Base-by-base conservation (phyloP, 2,329 filamentous ascomycete genomes). In the Pseudogymnoascus sp. region DNA sequence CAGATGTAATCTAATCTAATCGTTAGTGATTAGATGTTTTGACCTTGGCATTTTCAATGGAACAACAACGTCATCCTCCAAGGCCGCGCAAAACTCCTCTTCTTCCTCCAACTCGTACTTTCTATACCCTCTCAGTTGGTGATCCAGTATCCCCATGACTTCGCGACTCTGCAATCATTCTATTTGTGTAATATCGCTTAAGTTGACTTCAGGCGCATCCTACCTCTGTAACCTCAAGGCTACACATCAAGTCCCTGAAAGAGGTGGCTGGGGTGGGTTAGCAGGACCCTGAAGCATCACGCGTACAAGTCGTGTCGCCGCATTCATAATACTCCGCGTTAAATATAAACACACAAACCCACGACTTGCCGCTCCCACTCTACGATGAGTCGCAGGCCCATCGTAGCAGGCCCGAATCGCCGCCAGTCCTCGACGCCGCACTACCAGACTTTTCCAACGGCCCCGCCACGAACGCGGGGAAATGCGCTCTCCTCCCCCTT, bases 381-480 rank as follows among this genome's bases (percentile, higher is more conserved):
- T 12, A 13, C 25, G 42, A 48, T 48, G 42, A 48, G 42, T 48
- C 42, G 42, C 42, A 48, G 15, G n/a, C 25, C 42, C 42, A 15
- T 48, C 25, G 25, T 6, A 8, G 13, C 25, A 25, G 59, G 59
- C 36, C 59, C 29, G 33, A 60, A 63, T 29, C 70, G 71, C 35
- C 70, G 72, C 31, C 58, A 73, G 45, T 74, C 75, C 40, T 73
- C 74, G 15, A 73, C 80, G 18, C 78, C 86, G 66, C 86, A 87
- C 71, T 94, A 93, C 75, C 88, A 92, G 69, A 93, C 90, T 5
- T 93, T 94, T 69, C 89, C 89, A 2, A 89, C 87, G 0, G 81
- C 85, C 35, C 88, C 89, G 13, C 89, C 89, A 10, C 85, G 83
- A 67, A 83, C 84, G 1, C 84, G 86, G 2, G 83, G 85, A 52